phyloP scores from a whole-genome alignment of 2,329 filamentous ascomycete species.

The Aspergillus clavatus region DNA sequence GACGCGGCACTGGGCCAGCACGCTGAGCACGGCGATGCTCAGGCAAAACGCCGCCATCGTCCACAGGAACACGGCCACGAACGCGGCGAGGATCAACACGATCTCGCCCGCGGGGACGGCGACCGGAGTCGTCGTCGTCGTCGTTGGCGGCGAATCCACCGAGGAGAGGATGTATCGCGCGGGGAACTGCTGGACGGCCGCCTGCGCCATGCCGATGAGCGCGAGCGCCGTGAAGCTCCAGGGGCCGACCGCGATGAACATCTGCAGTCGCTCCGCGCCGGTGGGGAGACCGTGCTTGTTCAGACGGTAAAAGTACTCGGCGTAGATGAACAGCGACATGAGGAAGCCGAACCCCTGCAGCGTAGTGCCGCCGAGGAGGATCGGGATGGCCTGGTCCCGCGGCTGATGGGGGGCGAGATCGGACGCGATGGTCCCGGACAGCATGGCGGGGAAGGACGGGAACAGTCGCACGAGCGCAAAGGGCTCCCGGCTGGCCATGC shows the following conservation, averaged over 20 bases:
- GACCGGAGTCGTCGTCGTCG: no score
- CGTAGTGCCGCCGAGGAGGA: conserved; percentile 42
- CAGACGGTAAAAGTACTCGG: conserved; percentile 40
- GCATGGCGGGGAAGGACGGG: conserved; percentile 28
- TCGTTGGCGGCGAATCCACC: conserved; percentile 1
- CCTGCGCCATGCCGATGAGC: conserved; percentile 45
- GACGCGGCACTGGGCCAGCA: conserved; percentile 18
- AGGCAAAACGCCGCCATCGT: conserved; percentile 51
- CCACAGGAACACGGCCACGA: conserved; percentile 45
- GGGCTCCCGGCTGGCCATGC: conserved; percentile 16
- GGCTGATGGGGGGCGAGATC: conserved; percentile 30
- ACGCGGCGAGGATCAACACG: conserved; percentile 38
- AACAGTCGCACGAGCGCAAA: conserved; percentile 11
- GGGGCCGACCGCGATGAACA: conserved; percentile 52
- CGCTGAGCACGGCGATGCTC: conserved; percentile 38
- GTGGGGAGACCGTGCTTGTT: conserved; percentile 42
- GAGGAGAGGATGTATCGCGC: conserved; percentile 25
- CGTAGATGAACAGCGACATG: conserved; percentile 43
- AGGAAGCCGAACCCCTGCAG: conserved; percentile 46
- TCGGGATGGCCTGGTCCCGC: conserved; percentile 31
- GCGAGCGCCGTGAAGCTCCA: conserved; percentile 42
- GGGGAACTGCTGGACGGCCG: conserved; percentile 29
- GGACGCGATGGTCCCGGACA: conserved; percentile 36
- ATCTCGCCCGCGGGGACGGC: conserved; percentile 32
- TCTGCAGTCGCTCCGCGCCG: conserved; percentile 40